A percentile compares a stretch with the other conserved stretches of the same genome.
phyloP scores from a whole-genome alignment of 208 protist species.

The Angomonas deanei region DNA sequence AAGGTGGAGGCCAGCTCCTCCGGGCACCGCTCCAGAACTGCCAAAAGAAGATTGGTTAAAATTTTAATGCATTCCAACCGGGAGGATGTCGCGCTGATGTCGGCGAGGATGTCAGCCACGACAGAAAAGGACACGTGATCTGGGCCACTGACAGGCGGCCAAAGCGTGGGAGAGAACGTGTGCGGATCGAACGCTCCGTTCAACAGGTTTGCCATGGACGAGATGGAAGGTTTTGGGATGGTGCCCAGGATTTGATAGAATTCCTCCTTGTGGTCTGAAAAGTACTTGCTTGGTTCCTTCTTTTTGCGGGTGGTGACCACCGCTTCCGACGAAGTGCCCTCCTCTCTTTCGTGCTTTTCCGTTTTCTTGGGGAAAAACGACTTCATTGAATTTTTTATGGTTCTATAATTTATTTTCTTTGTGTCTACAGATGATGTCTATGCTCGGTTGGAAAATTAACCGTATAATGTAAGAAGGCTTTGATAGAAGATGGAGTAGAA shows the following conservation, averaged over 20 bases:
- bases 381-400: not conserved
- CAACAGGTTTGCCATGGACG: constrained; percentile 79
- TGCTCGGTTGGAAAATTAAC: too few relatives aligned
- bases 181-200: constrained; percentile 39
- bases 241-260: constrained; percentile 16
- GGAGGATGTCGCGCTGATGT: constrained; percentile 79
- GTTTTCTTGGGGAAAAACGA: not conserved
- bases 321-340: not conserved
- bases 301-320: not conserved
- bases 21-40: constrained; percentile 80
- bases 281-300: constrained; percentile 14
- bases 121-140: constrained; percentile 65
- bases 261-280: constrained; percentile 21
- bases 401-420: too few relatives aligned
- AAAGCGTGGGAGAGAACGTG: constrained; percentile 24
- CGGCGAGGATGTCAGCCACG: constrained; percentile 70
- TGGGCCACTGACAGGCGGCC: constrained; percentile 23
- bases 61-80: constrained; percentile 85
- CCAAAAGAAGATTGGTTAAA: constrained; percentile 81
- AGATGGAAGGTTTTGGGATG: constrained; percentile 26
- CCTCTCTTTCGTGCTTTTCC: not conserved
- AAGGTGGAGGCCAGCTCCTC: constrained; percentile 84
- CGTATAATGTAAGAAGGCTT: too few relatives aligned
- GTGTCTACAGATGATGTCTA: too few relatives aligned
- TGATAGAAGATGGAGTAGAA: too few relatives aligned